Base-by-base conservation (phyloP, 2,329 filamentous ascomycete species). In the Ophidiomyces ophidiicola region DNA sequence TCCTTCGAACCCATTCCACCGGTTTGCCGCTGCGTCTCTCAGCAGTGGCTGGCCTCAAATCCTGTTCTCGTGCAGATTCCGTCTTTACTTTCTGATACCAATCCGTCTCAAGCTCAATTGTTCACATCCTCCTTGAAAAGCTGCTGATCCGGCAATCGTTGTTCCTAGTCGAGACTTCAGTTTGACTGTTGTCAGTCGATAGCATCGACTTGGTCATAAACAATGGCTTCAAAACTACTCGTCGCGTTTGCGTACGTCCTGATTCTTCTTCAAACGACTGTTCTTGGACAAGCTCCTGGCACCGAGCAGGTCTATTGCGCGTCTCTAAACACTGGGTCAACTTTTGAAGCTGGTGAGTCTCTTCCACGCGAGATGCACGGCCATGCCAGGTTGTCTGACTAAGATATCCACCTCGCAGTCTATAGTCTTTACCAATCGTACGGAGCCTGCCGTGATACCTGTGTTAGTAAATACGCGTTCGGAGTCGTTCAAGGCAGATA, bases 371-470 rank as follows among this genome's bases (percentile, higher is more conserved):
- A 12, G 18, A 14, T 7, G 18, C 21, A n/a, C n/a, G 32, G 3
- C 12, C n/a, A 11, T 39, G 18, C 29, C 8, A 8, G 14, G 29
- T 14, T 30, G 25, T 7, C 3, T 28, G n/a, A 10, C 32, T 28
- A 10, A 11, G 26, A 24, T 18, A 35, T 11, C 14, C n/a, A 14
- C 11, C 36, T 37, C 7, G 19, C 36, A 4, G 4, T 14, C 14
- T 26, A 21, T 45, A 68, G 66, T 59, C 18, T 39, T 47, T 29
- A 51, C 44, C 64, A 68, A 46, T 69, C 66, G 6, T 65, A 66
- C 44, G 67, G 67, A 41, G 50, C 51, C 4, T 70, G 67, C 45
- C 34, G 52, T 29, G 36, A 44, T 1, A 57, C 55, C 23, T 70
- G 67, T 48, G 48, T 50, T 26, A 48, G 47, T 15, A 50, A 56